Base-by-base conservation (phyloP, 495 filamentous ascomycete species). In the Endocarpon pusillum region DNA sequence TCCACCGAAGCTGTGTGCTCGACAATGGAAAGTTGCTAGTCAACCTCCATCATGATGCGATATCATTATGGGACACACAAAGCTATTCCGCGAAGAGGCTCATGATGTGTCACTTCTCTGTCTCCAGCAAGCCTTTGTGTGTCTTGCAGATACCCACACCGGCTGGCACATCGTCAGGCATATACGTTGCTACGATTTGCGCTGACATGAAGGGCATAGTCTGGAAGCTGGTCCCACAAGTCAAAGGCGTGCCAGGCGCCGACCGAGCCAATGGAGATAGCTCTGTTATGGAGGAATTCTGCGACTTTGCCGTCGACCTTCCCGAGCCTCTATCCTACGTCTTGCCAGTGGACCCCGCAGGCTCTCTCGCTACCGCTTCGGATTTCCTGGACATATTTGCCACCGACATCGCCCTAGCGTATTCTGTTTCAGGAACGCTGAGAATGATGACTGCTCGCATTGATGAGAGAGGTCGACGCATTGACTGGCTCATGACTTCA, bases 361-460 rank as follows among this genome's bases (percentile, higher is more conserved):
- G 87, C 17, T 70, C 77, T 9, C 61, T 69, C 29, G 63, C 72
- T 9, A 59, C 73, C 17, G 66, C 73, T 16, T 80, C 81, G n/a
- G 80, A 75, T 3, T 92, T 83, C 38, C 66, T 94, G 30, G 86
- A 93, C 47, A 69, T 78, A 0, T 94, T 94, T 49, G 81, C 84
- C 9, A 72, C 77, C 19, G 85, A 94, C 42, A 76, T 93, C 31
- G 84, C 81, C 7, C 74, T 93, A 18, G 86, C 87, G 2, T 91
- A 89, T 46, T 87, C 80, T 1, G 58, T 71, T 10, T 71, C 62
- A 16, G 87, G 87, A 4, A 54, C 75, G 15, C 61, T 96, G 22
- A 69, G 73, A 32, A 86, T 86, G 21, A 94, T 86, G 85, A 80
- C 85, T 7, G 84, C 83, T 6, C 70, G 76, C 37, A 67, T 93